Conservation (phyloP, 345 rosid genomes). For the Orychophragmus violaceus region DNA sequence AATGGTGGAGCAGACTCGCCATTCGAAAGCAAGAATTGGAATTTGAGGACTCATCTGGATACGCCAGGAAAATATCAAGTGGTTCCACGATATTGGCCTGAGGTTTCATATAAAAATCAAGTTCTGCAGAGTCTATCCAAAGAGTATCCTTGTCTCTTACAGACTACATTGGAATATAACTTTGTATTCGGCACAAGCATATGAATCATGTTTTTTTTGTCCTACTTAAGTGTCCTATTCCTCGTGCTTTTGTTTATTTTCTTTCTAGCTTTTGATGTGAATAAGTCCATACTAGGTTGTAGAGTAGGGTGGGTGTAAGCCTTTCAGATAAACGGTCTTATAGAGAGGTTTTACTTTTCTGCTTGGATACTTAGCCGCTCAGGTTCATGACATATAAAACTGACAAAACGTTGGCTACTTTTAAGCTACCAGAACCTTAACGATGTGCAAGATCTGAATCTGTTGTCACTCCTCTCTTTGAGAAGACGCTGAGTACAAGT, state of each 20-base stretch:
- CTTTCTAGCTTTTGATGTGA: background rate
- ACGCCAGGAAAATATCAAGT: conserved; percentile 58
- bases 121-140: conserved; percentile 63
- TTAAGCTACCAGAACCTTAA: conserved; percentile 46
- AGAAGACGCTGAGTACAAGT: conserved; percentile 93
- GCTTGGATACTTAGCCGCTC: conserved; percentile 16
- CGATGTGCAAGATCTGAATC: conserved; percentile 63
- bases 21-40: conserved; percentile 42
- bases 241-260: background rate
- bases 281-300: background rate
- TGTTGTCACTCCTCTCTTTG: conserved; percentile 75
- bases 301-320: background rate
- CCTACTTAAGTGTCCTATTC: background rate
- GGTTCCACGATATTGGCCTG: conserved; percentile 83
- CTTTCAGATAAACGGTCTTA: background rate
- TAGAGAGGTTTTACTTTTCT: conserved; percentile 2
- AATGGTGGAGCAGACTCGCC: conserved; percentile 50
- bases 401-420: background rate
- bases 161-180: conserved; percentile 3
- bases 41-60: conserved; percentile 61
- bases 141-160: conserved; percentile 68
- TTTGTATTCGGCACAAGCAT: conserved; percentile 3
- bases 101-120: conserved; percentile 49
- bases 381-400: conserved; percentile 13
- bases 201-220: background rate